Percentiles rank a stretch among this genome's conserved stretches.
These are phyloP conservation scores for Claviceps pusilla DNA, from an alignment of 2,329 filamentous ascomycete species.

Conservation along the genomic window DNA sequence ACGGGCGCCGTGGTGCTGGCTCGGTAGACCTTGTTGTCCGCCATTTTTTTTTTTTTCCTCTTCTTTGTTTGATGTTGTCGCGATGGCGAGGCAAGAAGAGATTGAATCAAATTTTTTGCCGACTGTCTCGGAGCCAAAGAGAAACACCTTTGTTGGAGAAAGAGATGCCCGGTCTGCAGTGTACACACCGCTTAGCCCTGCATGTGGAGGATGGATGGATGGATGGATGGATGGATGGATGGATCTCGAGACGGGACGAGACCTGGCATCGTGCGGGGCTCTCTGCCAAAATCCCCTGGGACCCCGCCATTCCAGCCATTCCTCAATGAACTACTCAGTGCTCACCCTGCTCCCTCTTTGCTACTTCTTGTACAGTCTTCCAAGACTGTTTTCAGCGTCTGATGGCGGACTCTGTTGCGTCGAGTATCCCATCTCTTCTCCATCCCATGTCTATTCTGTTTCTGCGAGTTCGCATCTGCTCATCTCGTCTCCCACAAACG, in stretches of 20 bases:
- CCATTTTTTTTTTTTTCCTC: conserved; percentile 19
- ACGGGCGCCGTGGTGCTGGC: conserved; percentile 93
- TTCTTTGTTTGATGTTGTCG: not conserved
- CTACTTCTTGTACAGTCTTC: no score
- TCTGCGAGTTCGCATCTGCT: no score
- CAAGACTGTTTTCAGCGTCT: no score
- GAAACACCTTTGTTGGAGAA: not conserved
- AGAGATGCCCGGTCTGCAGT: not conserved
- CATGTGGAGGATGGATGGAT: not conserved
- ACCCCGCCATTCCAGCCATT: no score
- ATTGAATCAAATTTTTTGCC: not conserved
- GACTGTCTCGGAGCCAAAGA: not conserved
- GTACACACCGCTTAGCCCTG: no score
- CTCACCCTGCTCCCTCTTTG: no score
- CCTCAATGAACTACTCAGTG: no score
- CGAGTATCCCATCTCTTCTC: no score
- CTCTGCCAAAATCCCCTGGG: no score
- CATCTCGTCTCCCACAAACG: no score
- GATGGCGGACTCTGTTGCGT: no score
- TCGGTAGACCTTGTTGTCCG: conserved; percentile 54
- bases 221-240: not conserved
- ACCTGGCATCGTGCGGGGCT: not conserved
- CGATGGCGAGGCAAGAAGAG: not conserved
- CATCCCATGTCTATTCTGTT: no score
- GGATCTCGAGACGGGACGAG: not conserved